Conservation (phyloP, 148 eudicot species). For the Chenopodium quinoa region DNA sequence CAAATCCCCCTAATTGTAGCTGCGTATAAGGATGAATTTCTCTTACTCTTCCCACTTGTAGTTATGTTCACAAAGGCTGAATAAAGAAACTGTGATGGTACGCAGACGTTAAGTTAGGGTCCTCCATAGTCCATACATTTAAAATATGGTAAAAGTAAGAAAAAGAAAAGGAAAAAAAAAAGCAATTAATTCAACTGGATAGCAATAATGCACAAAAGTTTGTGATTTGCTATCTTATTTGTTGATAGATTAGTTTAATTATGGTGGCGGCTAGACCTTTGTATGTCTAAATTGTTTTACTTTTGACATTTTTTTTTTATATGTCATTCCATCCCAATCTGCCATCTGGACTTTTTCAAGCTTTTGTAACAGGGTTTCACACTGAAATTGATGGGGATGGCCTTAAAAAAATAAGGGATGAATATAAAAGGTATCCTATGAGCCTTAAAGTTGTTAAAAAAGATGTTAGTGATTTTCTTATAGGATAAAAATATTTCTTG, state of each 20-base stretch:
- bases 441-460: not conserved
- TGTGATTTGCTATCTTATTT: not conserved
- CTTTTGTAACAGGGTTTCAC: not conserved
- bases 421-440: not conserved
- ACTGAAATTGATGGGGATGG: not conserved
- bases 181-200: not conserved
- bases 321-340: not conserved
- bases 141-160: too few species aligned
- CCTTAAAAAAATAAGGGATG: not conserved
- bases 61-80: too few species aligned
- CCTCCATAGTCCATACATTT: too few species aligned
- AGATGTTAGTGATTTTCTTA: not conserved
- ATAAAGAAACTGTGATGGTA: too few species aligned
- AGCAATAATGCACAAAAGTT: not conserved
- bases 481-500: not conserved
- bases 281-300: not conserved
- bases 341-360: not conserved
- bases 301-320: not conserved
- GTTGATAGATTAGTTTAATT: conserved; percentile 1
- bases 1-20: too few species aligned
- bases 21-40: too few species aligned
- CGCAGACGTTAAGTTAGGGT: too few species aligned
- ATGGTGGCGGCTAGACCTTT: not conserved
- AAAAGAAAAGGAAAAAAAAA: not conserved
- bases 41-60: too few species aligned